These are phyloP conservation scores for Eucalyptus marginata DNA, from an alignment of 345 rosid species.

Conservation along the genomic window DNA sequence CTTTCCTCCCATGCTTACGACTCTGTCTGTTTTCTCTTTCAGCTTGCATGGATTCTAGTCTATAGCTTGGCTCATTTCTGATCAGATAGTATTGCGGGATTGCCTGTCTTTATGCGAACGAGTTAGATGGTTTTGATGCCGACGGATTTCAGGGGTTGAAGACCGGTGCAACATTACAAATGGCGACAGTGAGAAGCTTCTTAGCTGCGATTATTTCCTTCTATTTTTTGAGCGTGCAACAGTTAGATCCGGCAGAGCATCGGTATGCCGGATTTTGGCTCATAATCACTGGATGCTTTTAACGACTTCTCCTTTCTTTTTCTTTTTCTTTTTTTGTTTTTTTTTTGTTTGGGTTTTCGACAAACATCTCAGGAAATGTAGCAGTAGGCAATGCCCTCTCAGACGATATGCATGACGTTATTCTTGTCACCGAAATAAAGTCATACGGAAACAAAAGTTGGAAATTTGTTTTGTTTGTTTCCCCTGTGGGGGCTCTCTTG, in stretches of 20 bases:
- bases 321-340: neutral
- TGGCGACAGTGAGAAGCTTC: slow-evolving; percentile 6
- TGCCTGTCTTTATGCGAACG: neutral
- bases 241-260: neutral
- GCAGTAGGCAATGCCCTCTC: neutral
- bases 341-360: neutral
- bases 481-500: neutral
- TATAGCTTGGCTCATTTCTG: slow-evolving; percentile 92
- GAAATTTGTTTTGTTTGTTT: neutral
- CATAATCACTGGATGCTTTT: neutral
- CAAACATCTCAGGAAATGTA: neutral
- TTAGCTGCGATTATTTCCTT: neutral
- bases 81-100: neutral
- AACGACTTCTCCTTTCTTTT: neutral
- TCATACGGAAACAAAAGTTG: neutral
- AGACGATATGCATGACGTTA: neutral
- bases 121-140: neutral
- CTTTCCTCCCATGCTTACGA: neutral
- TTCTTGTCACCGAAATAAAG: neutral
- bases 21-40: slow-evolving; percentile 11
- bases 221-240: neutral
- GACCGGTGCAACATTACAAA: neutral
- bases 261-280: neutral
- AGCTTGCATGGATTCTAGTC: slow-evolving; percentile 92
- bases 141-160: neutral